phyloP scores from a whole-genome alignment of 176 grass and related monocot species.

The Oryza brachyantha region DNA sequence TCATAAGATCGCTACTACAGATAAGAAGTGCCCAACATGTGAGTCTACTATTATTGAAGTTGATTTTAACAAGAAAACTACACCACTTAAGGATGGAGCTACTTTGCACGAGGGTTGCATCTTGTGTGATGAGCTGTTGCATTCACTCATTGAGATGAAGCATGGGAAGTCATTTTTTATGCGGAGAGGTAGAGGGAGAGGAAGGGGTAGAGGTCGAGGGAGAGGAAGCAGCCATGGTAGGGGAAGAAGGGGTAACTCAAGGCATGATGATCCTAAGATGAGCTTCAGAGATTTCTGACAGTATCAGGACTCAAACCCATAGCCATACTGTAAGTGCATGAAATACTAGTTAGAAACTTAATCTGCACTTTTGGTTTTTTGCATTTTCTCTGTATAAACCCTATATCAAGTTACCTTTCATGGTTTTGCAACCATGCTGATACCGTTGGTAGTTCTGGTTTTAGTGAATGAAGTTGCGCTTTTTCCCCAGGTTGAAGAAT shows the following conservation, averaged over 20 bases:
- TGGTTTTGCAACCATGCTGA: neutral
- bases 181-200: conserved; percentile 60
- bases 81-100: conserved; percentile 66
- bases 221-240: conserved; percentile 44
- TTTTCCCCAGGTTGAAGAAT: neutral
- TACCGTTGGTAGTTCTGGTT: no score
- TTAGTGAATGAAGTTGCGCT: neutral
- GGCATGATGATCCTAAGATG: conserved; percentile 86
- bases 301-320: neutral
- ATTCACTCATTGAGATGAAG: conserved; percentile 92
- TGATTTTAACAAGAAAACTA: conserved; percentile 97
- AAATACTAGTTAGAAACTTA: neutral
- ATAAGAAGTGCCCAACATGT: conserved; percentile 73
- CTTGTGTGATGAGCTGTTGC: conserved; percentile 90
- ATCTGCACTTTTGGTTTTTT: neutral
- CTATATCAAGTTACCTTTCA: neutral
- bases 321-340: neutral
- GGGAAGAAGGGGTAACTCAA: conserved; percentile 51
- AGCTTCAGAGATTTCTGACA: conserved; percentile 90
- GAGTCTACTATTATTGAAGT: conserved; percentile 92
- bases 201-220: conserved; percentile 53
- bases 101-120: conserved; percentile 89
- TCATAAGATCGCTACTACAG: conserved; percentile 69
- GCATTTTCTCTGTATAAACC: neutral
- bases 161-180: conserved; percentile 81